Base-by-base conservation (phyloP, 106 monocot species). In the Iris macrosiphon region DNA sequence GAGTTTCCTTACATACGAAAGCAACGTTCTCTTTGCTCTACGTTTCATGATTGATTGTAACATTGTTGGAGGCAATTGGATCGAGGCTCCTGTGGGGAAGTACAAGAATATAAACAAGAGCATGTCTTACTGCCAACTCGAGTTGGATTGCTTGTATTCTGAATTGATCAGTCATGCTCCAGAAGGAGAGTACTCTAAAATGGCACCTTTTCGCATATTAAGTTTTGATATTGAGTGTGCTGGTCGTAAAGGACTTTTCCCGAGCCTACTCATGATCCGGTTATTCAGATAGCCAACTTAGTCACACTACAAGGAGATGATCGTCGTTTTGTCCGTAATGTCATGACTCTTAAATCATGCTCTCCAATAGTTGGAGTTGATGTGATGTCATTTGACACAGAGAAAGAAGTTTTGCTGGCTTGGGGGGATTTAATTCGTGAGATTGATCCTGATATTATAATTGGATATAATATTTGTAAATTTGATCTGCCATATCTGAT, bases 221-320 rank as follows among this genome's bases (percentile, higher is more conserved):
- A 98, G 98, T 75, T 98, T 98, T 83, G 98, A 98, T 51, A 98
- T 98, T 65, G 98, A 98, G 59, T 98, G 98, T 78, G 98, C 98
- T 47, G 91, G 98, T 59, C 98, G 98, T 39, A 98, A 98, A 74
- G 98, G 98, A 54, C 83, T 66, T 52, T 98, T 60, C 98, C 91
- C 23, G 98, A 98, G 57, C 87, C 98, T 53, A 78, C 62, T 46
- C 90, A 98, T 81, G 98, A 98, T 81, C 91, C 98, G 52, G 87
- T 98, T 60, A 98, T 98, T 72, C 98, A 98, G 98, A 91, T 98
- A 55, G 90, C 98, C n/a, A 98, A 98, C 67, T 75, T 87, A 50
- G 83, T 98, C 32, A 91, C 98, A 31, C 69, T 80, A 40, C 98
- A 98, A 86, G 98, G 98, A 69, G 72, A 80, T 41, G 91, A 75